phyloP scores from a whole-genome alignment of 495 filamentous ascomycete genomes.

The Trichocladium uniseriatum region DNA sequence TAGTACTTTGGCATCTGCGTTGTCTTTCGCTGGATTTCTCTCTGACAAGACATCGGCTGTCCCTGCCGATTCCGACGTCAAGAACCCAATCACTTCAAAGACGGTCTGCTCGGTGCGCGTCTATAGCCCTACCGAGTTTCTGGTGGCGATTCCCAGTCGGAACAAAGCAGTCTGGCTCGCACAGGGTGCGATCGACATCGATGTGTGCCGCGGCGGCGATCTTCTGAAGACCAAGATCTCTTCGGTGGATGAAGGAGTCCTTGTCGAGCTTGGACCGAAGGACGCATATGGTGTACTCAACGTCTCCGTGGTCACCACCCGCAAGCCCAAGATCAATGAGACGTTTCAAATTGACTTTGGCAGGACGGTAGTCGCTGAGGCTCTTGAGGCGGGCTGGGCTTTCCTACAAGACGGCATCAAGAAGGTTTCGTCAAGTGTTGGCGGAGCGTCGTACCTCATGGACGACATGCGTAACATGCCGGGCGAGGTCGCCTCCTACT shows the following conservation, averaged over 20 bases:
- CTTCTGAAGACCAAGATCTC: constrained; percentile 34
- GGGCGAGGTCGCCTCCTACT: constrained; percentile 23
- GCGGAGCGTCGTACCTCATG: constrained; percentile 27
- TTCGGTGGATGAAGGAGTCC: constrained; percentile 34
- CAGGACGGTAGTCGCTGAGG: constrained; percentile 26
- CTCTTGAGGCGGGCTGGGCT: constrained; percentile 30
- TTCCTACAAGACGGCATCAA: constrained; percentile 30
- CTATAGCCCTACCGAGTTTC: constrained; percentile 29
- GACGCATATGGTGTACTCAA: constrained; percentile 36
- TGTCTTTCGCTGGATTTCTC: constrained; percentile 30
- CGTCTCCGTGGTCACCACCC: constrained; percentile 35
- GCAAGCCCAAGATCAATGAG: constrained; percentile 38
- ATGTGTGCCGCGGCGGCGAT: constrained; percentile 33
- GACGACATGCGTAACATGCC: constrained; percentile 27
- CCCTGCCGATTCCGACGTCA: constrained; percentile 12
- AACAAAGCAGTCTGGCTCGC: constrained; percentile 34
- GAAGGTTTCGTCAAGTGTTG: constrained; percentile 25
- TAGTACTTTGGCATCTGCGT: constrained; percentile 30
- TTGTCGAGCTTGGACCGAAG: constrained; percentile 32
- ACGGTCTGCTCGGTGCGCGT: constrained; percentile 31
- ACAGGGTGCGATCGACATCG: constrained; percentile 35
- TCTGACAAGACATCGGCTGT: constrained; percentile 29
- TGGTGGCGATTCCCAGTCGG: constrained; percentile 29
- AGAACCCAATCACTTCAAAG: constrained; percentile 12
- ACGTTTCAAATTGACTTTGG: constrained; percentile 38